Evolutionary conservation across 768 basidiomycete species (phyloP).

Genomic region (Russula lepida): DNA sequence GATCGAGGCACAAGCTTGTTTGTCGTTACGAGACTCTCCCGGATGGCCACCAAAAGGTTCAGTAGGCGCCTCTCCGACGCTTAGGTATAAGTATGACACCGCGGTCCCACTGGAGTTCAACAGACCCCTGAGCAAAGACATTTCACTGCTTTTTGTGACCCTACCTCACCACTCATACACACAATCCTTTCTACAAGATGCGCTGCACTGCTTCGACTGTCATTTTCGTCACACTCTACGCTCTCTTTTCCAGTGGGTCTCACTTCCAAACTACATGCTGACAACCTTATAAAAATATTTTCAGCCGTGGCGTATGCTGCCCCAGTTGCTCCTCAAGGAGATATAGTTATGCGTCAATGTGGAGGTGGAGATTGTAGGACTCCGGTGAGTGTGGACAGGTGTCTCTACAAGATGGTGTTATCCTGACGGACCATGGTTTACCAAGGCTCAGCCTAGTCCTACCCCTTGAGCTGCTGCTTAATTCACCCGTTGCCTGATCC

Average conservation of each 20-base stretch:
- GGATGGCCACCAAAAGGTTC: background rate
- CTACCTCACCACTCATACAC: background rate
- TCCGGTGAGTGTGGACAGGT: background rate
- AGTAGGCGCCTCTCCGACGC: too few species aligned
- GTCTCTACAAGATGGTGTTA: background rate
- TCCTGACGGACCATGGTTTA: background rate
- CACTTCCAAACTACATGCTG: background rate
- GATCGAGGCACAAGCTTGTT: background rate
- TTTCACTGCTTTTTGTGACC: too few species aligned
- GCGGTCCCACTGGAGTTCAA: too few species aligned
- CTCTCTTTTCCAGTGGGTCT: background rate
- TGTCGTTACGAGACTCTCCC: too few species aligned
- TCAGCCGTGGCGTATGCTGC: background rate
- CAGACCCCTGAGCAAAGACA: too few species aligned
- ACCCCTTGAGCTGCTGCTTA: background rate
- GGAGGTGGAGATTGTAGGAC: too few species aligned
- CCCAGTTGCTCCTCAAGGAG: background rate
- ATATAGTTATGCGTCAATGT: background rate
- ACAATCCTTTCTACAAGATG: background rate
- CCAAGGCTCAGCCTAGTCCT: background rate
- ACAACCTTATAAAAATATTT: background rate
- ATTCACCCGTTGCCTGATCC: background rate
- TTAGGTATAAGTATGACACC: background rate
- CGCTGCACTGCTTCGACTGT: background rate
- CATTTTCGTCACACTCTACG: background rate